A percentile compares a stretch with the other conserved stretches of the same genome.
Evolutionary conservation across 1,284 basidiomycete species (phyloP).

Genomic region (Afroboletus lepidellus): DNA sequence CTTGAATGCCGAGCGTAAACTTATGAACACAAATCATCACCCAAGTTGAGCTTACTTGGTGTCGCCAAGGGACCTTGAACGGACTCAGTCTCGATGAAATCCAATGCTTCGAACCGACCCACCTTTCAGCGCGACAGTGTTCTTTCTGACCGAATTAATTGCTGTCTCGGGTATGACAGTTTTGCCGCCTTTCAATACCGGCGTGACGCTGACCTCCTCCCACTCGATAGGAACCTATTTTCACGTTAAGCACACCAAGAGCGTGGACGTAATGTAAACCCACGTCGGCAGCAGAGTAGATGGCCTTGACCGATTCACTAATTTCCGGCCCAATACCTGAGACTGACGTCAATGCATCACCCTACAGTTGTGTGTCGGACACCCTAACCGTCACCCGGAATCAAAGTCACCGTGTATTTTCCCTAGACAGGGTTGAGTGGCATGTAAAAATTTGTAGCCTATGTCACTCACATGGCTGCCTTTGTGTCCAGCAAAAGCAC

Average conservation of each 20-base stretch:
- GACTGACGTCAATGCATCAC: conserved; percentile 18
- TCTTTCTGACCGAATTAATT: conserved; percentile 91
- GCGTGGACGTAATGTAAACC: conserved; percentile 17
- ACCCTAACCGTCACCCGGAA: conserved; percentile 84
- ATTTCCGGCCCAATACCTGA: conserved; percentile 98
- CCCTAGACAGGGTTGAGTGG: conserved; percentile 53
- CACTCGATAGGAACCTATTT: conserved; percentile 90
- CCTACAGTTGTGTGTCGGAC: conserved; percentile 27
- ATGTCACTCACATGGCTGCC: conserved; percentile 67
- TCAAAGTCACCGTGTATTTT: conserved; percentile 92
- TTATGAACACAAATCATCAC: conserved; percentile 4
- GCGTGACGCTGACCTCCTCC: conserved; percentile 98
- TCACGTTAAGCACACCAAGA: conserved; percentile 5
- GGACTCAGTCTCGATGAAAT: conserved; percentile 9
- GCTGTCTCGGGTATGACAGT: conserved; percentile 94
- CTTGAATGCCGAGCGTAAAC: conserved; percentile 40
- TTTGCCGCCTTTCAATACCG: conserved; percentile 92
- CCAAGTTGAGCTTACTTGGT: conserved; percentile 60
- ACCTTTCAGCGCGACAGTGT: conserved; percentile 98
- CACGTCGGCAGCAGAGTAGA: conserved; percentile 88
- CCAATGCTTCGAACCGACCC: conserved; percentile 21
- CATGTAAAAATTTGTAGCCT: background rate
- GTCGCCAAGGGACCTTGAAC: conserved; percentile 83
- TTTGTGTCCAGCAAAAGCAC: conserved; percentile 87
- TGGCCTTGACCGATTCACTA: conserved; percentile 91